These are phyloP conservation scores for Boletus barrowsii DNA, from an alignment of 768 basidiomycete genomes.

Conservation along the genomic window DNA sequence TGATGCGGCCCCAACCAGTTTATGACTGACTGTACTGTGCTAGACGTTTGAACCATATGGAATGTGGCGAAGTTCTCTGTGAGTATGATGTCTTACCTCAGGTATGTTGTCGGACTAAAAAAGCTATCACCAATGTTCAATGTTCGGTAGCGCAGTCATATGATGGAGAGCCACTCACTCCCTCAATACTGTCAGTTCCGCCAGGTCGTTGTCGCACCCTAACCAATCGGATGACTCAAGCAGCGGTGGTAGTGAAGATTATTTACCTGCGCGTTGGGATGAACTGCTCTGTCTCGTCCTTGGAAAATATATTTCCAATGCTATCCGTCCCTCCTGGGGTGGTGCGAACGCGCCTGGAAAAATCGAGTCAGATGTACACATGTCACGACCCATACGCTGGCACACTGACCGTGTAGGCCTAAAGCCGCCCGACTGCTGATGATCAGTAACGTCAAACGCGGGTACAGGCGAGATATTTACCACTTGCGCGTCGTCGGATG, in stretches of 20 bases:
- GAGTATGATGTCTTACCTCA: background rate
- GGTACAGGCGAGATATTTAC: background rate
- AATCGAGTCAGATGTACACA: conserved; percentile 1
- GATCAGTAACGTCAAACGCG: background rate
- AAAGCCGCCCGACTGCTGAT: conserved; percentile 12
- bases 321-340: conserved; percentile 29
- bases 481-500: background rate
- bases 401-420: conserved; percentile 51
- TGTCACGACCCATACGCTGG: background rate
- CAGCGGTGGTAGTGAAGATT: background rate
- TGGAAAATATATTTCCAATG: conserved; percentile 43
- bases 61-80: background rate
- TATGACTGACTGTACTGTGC: background rate
- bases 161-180: conserved; percentile 27
- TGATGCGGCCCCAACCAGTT: background rate
- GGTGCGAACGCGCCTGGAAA: conserved; percentile 32
- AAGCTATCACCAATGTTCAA: conserved; percentile 22
- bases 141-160: background rate
- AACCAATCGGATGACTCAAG: background rate
- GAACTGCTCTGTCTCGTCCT: conserved; percentile 45
- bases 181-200: conserved; percentile 57
- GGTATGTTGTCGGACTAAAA: conserved; percentile 15
- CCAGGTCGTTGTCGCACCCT: conserved; percentile 71
- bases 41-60: background rate
- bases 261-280: conserved; percentile 67